Base-by-base conservation (phyloP, 2,329 filamentous ascomycete species). In the Penicillium hordei region DNA sequence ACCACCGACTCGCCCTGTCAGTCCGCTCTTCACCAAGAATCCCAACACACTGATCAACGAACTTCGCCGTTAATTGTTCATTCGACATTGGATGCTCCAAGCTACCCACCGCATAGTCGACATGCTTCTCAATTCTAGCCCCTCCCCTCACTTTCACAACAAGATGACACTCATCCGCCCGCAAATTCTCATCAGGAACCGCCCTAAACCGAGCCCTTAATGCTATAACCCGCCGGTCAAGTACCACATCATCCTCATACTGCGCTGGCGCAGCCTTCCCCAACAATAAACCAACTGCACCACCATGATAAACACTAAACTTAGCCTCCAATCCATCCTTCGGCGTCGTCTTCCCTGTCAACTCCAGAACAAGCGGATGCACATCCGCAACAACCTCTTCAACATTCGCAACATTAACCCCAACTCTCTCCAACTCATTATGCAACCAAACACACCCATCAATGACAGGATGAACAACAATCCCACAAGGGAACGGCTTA, bases 401-500 rank as follows among this genome's bases (percentile, higher is more conserved):
- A 40, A 83, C 70, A 4, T 76, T 65, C 9, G 69, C 45, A 0
- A 71, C 42, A 15, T 65, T 49, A 4, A 75, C 62, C 0, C 70
- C 72, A 39, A 72, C 61, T 12, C 62, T 49, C 13, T 66, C 48
- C 40, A 78, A 66, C 49, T 81, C 69, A 1, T 70, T 64, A 62
- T 79, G 76, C 15, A 83, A 62, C 61, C 81, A 78, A 15, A 79
- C 77, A 59, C 78, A 80, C 2, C 70, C 81, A 65, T 85, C 82
- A 55, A 85, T 84, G 4, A 78, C 74, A 1, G 82, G 81, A 66
- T 85, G 82, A 60, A 83, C 81, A 0, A 84, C 81, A 58, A 84
- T 83, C 1, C 82, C 82, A 65, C 82, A 84, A 0, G 82, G 82
- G 59, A 81, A 85, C 0, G 82, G 82, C 65, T 85, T 84, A 70